These are phyloP conservation scores for Vigna hirtella DNA, from an alignment of 306 rosid genomes.

Conservation along the genomic window DNA sequence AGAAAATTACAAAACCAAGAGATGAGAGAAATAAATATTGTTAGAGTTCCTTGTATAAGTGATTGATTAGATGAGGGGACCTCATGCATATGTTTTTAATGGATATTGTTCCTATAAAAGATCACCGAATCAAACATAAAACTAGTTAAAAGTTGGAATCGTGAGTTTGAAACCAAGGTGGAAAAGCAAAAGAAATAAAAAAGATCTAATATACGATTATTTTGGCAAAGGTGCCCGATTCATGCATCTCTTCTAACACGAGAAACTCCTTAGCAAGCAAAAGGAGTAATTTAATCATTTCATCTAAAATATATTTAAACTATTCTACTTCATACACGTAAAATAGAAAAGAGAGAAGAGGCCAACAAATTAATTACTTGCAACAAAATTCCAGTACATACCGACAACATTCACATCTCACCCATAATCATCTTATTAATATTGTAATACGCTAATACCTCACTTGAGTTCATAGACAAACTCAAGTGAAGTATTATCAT, in stretches of 20 bases:
- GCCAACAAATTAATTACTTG: constrained; percentile 16
- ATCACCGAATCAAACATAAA: constrained; percentile 12
- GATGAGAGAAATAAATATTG: constrained; percentile 31
- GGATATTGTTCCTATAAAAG: constrained; percentile 12
- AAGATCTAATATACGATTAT: neutral
- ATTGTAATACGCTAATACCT: neutral
- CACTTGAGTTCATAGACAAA: neutral
- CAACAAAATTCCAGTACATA: constrained; percentile 11
- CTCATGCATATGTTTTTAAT: neutral
- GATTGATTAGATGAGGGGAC: constrained; percentile 8
- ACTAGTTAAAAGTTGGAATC: constrained; percentile 25
- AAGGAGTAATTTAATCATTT: constrained; percentile 32
- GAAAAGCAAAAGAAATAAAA: constrained; percentile 17
- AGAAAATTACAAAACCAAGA: constrained; percentile 35
- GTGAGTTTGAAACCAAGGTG: constrained; percentile 25
- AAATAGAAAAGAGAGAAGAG: neutral
- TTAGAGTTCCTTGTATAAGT: neutral
- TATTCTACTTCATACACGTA: neutral
- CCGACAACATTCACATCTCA: constrained; percentile 19
- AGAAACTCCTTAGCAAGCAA: constrained; percentile 32
- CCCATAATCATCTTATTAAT: constrained; percentile 18
- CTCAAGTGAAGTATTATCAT: constrained; percentile 3
- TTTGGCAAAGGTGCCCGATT: neutral
- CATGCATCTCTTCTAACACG: constrained; percentile 14
- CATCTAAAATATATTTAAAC: constrained; percentile 6